phyloP scores from a whole-genome alignment of 257 asterid species.

The Solanum piurae region DNA sequence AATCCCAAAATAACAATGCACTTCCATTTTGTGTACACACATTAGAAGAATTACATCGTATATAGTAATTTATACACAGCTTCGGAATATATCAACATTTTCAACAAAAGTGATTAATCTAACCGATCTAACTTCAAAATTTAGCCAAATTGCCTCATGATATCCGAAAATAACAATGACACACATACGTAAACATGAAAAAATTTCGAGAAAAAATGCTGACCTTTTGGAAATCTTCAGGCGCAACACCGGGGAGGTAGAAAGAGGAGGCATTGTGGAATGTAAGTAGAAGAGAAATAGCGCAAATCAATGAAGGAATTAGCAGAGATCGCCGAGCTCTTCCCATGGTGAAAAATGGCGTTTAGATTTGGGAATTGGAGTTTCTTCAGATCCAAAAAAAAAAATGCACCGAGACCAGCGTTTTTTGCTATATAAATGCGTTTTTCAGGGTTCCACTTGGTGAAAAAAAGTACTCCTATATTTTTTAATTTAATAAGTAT shows the following conservation, averaged over 20 bases:
- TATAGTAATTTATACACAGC: background rate
- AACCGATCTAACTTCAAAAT: background rate
- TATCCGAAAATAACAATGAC: background rate
- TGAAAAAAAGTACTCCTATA: background rate
- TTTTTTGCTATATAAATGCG: background rate
- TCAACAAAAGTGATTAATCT: background rate
- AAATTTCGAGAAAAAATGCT: background rate
- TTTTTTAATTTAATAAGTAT: background rate
- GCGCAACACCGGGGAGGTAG: slow-evolving; percentile 89
- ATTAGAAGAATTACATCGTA: too few relatives aligned
- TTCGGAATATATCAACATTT: background rate
- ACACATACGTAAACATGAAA: background rate
- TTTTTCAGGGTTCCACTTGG: background rate
- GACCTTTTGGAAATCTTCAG: slow-evolving; percentile 59
- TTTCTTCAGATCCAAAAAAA: slow-evolving; percentile 3
- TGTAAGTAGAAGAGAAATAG: slow-evolving; percentile 25
- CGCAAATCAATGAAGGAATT: background rate
- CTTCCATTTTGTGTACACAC: background rate
- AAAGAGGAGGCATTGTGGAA: slow-evolving; percentile 41
- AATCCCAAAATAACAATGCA: background rate
- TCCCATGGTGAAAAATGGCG: slow-evolving; percentile 3
- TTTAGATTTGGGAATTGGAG: background rate
- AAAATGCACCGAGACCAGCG: background rate
- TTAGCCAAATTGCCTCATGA: background rate
- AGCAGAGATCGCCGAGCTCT: slow-evolving; percentile 9